Conservation (phyloP, 192 early-diverging fungal genomes). For the Coemansia sp. region DNA sequence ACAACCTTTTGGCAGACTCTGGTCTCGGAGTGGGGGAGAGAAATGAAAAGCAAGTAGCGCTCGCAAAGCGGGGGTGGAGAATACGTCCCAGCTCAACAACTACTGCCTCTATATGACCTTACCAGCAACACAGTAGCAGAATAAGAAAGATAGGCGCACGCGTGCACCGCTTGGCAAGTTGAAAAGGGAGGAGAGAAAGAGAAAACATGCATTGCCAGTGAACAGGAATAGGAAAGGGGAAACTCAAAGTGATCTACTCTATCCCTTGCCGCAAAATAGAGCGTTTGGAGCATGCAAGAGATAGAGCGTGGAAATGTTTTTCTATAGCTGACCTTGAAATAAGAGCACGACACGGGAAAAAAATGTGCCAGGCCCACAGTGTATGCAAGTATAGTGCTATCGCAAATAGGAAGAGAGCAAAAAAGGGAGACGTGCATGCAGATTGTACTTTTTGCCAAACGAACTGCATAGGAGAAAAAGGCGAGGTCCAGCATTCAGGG, state of each 20-base stretch:
- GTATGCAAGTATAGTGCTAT: conserved; percentile 20
- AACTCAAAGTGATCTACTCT: conserved; percentile 9
- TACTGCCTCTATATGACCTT: not conserved
- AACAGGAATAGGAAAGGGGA: not conserved
- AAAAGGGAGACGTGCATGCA: conserved; percentile 10
- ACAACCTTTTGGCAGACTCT: not conserved
- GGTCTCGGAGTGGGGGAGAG: conserved; percentile 8
- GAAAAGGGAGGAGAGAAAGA: conserved; percentile 3
- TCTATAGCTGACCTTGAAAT: conserved; percentile 11
- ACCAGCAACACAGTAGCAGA: not conserved
- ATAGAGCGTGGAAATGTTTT: conserved; percentile 9
- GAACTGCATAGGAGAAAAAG: not conserved
- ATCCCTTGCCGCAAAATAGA: conserved; percentile 18
- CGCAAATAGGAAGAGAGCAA: conserved; percentile 1
- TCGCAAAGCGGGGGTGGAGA: not conserved
- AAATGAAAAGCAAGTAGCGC: not conserved
- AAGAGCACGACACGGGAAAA: conserved; percentile 1
- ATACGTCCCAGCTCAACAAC: not conserved
- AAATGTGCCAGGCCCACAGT: conserved; percentile 7
- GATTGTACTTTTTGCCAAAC: not conserved
- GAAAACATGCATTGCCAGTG: conserved; percentile 1
- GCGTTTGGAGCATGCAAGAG: not conserved
- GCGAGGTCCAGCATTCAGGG: not conserved
- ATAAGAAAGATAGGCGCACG: not conserved
- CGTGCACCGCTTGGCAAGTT: not conserved